Evolutionary conservation across 495 filamentous ascomycete species (phyloP), one percentile per base, ranked within the genome.

Genomic region (Penicillium coprophilum): DNA sequence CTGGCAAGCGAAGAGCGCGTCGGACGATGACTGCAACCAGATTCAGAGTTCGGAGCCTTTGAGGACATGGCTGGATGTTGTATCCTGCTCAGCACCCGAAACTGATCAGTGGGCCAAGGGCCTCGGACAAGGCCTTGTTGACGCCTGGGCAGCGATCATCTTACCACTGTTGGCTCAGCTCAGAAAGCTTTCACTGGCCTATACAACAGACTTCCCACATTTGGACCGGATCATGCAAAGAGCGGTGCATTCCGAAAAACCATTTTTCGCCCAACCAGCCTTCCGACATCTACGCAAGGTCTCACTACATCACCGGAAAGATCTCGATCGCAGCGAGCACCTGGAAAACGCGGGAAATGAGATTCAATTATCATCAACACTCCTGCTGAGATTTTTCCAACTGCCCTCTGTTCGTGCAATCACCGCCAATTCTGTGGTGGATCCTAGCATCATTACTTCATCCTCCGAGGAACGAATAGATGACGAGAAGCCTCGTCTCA

Each of bases 121-220:
- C 46, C 66, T 74, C 28, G 46, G 41, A 1, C 19, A 58, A 6
- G 66, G 66, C 6, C 43, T 59, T 0, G 62, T 56, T 12, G 70
- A 74, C 28, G 63, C 69, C 3, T 74, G 71, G 71, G 63, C 66
- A 36, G 70, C 70, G 0, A 57, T 71, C 30, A 51, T 65, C 23
- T 46, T 72, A 6, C 65, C 70, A 0, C 27, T 70, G n/a, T 55
- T 63, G 19, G 63, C 23, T 43, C 71, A 72, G n/a, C 38, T 74
- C 7, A 36, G 59, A 39, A 54, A 59, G 19, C 66, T 72, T 10
- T 60, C 57, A 2, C 21, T 74, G 41, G 46, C 55, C 1, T 69
- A 71, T 41, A 61, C 62, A 3, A 54, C 55, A 23, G 13, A 56
- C 0, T 65, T 64, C 6, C 23, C 23, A 19, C 67, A 63, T 28